Conservation (phyloP, 2,329 filamentous ascomycete species). For the Colletotrichum coccodes region DNA sequence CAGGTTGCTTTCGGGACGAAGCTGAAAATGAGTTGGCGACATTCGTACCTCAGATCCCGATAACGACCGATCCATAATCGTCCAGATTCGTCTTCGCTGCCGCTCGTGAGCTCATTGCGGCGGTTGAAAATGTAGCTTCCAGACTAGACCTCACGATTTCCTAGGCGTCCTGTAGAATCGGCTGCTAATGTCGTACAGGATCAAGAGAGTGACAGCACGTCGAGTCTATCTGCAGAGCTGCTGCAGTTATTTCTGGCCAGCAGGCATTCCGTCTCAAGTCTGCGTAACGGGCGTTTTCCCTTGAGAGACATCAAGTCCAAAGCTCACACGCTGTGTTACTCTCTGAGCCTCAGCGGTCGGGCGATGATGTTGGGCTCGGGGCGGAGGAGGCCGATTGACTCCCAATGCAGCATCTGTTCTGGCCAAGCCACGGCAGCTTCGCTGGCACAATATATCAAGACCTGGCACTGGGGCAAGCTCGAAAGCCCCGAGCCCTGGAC, state of each 20-base stretch:
- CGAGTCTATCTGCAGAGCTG: constrained; percentile 26
- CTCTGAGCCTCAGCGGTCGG: constrained; percentile 3
- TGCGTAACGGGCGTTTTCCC: constrained; percentile 10
- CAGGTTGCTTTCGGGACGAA: background rate
- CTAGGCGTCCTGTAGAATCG: background rate
- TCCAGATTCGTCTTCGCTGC: background rate
- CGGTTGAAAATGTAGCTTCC: background rate
- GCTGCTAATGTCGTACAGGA: constrained; percentile 12
- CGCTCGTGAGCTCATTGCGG: constrained; percentile 6
- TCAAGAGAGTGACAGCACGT: constrained; percentile 22
- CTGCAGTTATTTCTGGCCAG: background rate
- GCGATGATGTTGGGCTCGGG: background rate
- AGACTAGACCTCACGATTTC: background rate
- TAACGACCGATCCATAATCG: constrained; percentile 14
- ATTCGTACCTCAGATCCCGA: constrained; percentile 8
- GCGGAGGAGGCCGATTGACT: constrained; percentile 16
- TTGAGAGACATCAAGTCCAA: constrained; percentile 14
- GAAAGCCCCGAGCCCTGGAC: background rate
- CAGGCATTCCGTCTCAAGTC: constrained; percentile 7
- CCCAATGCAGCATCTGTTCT: background rate
- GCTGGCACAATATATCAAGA: constrained; percentile 9
- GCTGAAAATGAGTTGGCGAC: background rate
- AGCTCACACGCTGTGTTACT: constrained; percentile 10
- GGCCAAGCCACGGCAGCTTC: constrained; percentile 5
- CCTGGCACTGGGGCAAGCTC: background rate